phyloP scores from a whole-genome alignment of 192 early-diverging fungal species.

The Funneliformis mosseae region DNA sequence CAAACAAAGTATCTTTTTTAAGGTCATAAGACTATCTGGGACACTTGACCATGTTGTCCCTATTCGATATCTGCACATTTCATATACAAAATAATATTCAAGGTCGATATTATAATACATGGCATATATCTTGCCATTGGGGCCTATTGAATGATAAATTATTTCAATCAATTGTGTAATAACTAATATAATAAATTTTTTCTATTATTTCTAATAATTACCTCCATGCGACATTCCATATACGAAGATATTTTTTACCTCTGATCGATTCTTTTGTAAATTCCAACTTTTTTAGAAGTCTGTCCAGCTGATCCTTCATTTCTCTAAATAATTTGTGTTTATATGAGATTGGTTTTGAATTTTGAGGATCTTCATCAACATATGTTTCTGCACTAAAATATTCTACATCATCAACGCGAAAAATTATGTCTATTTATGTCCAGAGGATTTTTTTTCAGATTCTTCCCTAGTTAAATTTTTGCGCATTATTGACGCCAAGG shows the following conservation, averaged over 20 bases:
- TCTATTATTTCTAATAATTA: not conserved
- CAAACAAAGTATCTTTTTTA: too few species aligned
- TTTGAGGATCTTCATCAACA: conserved; percentile 18
- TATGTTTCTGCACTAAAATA: conserved; percentile 21
- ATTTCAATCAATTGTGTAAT: too few species aligned
- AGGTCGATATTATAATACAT: too few species aligned
- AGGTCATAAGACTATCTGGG: not conserved
- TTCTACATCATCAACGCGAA: conserved; percentile 24
- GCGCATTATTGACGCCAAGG: conserved; percentile 3
- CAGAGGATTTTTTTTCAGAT: conserved; percentile 23
- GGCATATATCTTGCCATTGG: too few species aligned
- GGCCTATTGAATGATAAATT: too few species aligned
- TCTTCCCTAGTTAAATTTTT: conserved; percentile 25
- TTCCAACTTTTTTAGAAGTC: conserved; percentile 19
- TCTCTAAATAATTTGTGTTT: conserved; percentile 20
- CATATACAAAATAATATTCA: too few species aligned
- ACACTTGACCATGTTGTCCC: conserved; percentile 9
- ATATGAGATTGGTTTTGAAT: conserved; percentile 9
- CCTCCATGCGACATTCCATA: not conserved
- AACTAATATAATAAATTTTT: too few species aligned
- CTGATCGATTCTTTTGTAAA: conserved; percentile 14
- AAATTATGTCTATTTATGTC: conserved; percentile 21
- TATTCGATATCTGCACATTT: too few species aligned
- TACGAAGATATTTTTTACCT: conserved; percentile 10
- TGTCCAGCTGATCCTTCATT: conserved; percentile 15